phyloP scores from a whole-genome alignment of 2,329 filamentous ascomycete genomes.

The Fusarium pseudocircinatum region DNA sequence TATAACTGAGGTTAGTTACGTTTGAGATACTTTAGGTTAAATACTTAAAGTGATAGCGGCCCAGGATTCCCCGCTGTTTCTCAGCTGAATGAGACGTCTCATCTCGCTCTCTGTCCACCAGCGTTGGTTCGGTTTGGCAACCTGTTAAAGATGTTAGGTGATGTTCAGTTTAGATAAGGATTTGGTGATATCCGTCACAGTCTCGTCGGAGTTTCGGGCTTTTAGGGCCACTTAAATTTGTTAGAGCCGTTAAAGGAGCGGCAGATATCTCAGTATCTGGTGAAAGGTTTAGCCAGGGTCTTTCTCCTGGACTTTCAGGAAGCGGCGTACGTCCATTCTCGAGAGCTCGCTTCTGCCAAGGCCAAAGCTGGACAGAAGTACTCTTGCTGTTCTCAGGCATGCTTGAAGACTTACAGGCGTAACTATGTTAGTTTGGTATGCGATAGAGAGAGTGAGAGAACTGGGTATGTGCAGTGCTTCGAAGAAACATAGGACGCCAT shows the following conservation, averaged over 20 bases:
- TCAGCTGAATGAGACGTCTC: not conserved
- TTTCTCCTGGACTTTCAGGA: not conserved
- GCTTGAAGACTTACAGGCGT: too few species aligned
- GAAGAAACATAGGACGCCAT: not conserved
- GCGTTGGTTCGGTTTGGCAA: not conserved
- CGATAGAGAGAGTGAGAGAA: too few species aligned
- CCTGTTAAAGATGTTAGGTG: not conserved
- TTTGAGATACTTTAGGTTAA: rapidly evolving
- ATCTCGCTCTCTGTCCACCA: slow-evolving; percentile 16
- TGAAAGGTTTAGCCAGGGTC: not conserved
- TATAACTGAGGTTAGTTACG: not conserved
- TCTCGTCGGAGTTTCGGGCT: too few species aligned
- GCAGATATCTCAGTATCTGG: too few species aligned
- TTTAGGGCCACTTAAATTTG: too few species aligned
- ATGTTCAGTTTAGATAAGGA: not conserved
- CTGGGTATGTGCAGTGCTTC: rapidly evolving
- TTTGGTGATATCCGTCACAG: rapidly evolving
- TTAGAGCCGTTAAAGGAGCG: not conserved
- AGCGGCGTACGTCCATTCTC: not conserved
- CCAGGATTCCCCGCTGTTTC: not conserved
- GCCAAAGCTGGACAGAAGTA: not conserved
- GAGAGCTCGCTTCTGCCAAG: slow-evolving; percentile 8
- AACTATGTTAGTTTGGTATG: too few species aligned
- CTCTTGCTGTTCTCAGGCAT: not conserved
- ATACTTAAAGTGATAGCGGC: not conserved